Percentiles rank a stretch among this genome's conserved stretches.
These are phyloP conservation scores for Niveomyces coronatus DNA, from an alignment of 2,329 filamentous ascomycete genomes.

Conservation along the genomic window DNA sequence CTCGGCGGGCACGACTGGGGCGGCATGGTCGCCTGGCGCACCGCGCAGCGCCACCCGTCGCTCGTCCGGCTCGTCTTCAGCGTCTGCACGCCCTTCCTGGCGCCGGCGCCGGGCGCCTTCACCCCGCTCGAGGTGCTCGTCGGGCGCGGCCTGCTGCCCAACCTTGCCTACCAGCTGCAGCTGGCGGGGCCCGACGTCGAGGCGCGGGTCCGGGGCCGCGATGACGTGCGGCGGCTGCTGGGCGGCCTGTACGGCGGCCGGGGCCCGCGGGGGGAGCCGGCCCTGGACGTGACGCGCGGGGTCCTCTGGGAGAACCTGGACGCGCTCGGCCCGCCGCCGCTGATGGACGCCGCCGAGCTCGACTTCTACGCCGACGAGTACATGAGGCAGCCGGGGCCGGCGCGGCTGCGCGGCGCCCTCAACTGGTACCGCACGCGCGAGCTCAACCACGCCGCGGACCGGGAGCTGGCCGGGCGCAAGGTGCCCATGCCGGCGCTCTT, in stretches of 20 bases:
- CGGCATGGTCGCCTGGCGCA: constrained; percentile 64
- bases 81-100: constrained; percentile 65
- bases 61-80: constrained; percentile 67
- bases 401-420: constrained; percentile 66
- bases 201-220: constrained; percentile 41
- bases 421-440: constrained; percentile 79
- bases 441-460: constrained; percentile 57
- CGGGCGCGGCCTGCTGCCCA: constrained; percentile 42
- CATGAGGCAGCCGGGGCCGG: constrained; percentile 40
- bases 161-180: constrained; percentile 79
- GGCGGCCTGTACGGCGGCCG: constrained; percentile 59
- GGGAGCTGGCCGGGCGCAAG: constrained; percentile 40
- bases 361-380: constrained; percentile 70
- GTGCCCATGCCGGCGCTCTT: constrained; percentile 61
- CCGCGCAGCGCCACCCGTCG: constrained; percentile 62
- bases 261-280: constrained; percentile 42
- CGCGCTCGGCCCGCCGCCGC: constrained; percentile 42
- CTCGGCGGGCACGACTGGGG: constrained; percentile 94
- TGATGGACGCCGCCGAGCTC: constrained; percentile 60
- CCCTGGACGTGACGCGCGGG: constrained; percentile 52
- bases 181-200: constrained; percentile 61
- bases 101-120: constrained; percentile 43
- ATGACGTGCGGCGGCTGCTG: constrained; percentile 60
- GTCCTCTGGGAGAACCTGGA: constrained; percentile 52
- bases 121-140: constrained; percentile 51